Conservation (phyloP, 306 rosid genomes). For the Prunus kanzakura region DNA sequence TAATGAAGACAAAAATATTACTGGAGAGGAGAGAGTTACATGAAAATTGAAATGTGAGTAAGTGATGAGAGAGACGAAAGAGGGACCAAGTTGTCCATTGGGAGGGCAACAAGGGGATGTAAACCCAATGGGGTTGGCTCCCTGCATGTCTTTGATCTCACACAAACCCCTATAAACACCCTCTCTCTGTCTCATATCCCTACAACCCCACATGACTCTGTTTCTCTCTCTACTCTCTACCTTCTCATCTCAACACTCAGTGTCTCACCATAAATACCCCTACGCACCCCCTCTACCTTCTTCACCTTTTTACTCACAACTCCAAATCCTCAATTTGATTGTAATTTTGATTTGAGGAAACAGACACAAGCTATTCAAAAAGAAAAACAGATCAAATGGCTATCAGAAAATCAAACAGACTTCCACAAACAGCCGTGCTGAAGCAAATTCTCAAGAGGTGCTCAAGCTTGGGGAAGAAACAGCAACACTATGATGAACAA, state of each 20-base stretch:
- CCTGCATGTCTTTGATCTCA: slow-evolving; percentile 24
- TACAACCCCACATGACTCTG: slow-evolving; percentile 53
- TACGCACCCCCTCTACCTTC: neutral
- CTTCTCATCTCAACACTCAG: neutral
- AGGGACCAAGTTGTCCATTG: slow-evolving; percentile 60
- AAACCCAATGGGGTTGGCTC: slow-evolving; percentile 33
- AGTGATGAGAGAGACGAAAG: neutral
- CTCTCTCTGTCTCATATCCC: slow-evolving; percentile 39
- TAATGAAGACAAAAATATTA: neutral
- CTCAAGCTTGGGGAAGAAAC: slow-evolving; percentile 72
- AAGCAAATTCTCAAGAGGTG: slow-evolving; percentile 88
- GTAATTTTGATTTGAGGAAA: neutral
- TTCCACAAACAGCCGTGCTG: slow-evolving; percentile 60
- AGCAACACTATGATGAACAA: slow-evolving; percentile 44
- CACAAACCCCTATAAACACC: slow-evolving; percentile 33
- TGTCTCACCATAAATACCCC: slow-evolving; percentile 57
- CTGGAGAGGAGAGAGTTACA: neutral
- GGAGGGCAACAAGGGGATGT: slow-evolving; percentile 36
- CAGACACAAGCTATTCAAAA: neutral
- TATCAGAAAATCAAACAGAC: slow-evolving; percentile 46
- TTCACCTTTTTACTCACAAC: neutral
- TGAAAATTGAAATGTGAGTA: neutral
- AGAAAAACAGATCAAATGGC: slow-evolving; percentile 43
- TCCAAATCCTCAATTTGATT: neutral
- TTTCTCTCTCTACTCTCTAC: slow-evolving; percentile 17